Percentiles rank a stretch among this genome's conserved stretches.
These are phyloP conservation scores for Penicillium coprophilum DNA, from an alignment of 495 filamentous ascomycete species.

Conservation along the genomic window DNA sequence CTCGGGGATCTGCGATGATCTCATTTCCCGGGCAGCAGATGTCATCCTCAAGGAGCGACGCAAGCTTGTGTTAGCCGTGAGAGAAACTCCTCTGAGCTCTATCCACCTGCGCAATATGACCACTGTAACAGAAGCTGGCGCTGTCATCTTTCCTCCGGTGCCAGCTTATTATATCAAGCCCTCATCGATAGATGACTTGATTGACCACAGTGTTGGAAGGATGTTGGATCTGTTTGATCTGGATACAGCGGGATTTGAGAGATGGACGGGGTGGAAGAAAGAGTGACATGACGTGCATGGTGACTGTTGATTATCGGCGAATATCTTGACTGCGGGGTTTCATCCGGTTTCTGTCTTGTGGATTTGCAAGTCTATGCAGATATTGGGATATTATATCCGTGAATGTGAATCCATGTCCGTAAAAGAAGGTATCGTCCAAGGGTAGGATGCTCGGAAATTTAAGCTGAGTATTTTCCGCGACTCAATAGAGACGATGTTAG, in stretches of 20 bases:
- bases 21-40: slow-evolving; percentile 48
- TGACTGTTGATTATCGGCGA: too few species aligned
- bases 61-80: slow-evolving; percentile 38
- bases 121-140: slow-evolving; percentile 34
- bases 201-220: slow-evolving; percentile 43
- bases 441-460: too few species aligned
- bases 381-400: too few species aligned
- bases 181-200: slow-evolving; percentile 35
- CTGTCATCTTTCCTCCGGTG: slow-evolving; percentile 45
- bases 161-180: slow-evolving; percentile 45
- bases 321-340: too few species aligned
- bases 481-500: too few species aligned
- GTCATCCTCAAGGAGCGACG: slow-evolving; percentile 49
- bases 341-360: too few species aligned
- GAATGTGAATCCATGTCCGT: too few species aligned
- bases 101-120: slow-evolving; percentile 51
- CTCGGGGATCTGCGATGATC: slow-evolving; percentile 33
- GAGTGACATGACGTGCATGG: neutral
- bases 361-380: too few species aligned
- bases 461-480: too few species aligned
- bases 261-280: slow-evolving; percentile 44
- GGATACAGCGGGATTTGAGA: slow-evolving; percentile 41
- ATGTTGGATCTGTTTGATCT: slow-evolving; percentile 48
- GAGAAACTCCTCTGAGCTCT: slow-evolving; percentile 47
- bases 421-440: too few species aligned